Evolutionary conservation across 306 rosid species (phyloP), one percentile per base, ranked within the genome.

Genomic region (Cicer bijugum): DNA sequence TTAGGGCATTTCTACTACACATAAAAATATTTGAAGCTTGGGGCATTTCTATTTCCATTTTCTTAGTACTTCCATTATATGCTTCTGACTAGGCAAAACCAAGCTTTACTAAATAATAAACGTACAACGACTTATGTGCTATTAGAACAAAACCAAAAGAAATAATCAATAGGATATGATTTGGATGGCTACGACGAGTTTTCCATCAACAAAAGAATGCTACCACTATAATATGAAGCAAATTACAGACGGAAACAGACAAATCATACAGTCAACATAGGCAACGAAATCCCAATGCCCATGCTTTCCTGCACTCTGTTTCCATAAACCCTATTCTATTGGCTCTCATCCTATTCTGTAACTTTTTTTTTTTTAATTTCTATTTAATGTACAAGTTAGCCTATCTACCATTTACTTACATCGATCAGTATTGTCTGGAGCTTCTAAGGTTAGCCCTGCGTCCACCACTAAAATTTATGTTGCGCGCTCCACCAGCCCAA

Each of bases 361-460:
- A 12, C 66, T 38, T 59, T 59, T 59, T 15, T 55, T 42, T 55
- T 80, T 45, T 80, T 81, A 44, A 53, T 80, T 77, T 81, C 96
- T 91, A 89, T 78, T 79, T 75, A 81, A 89, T 94, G 88, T 91
- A 94, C 97, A 94, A 70, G 96, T 94, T 90, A 90, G 93, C 88
- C 96, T 90, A 91, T 85, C 88, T 86, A 86, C 82, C 79, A 79
- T 73, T 75, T 87, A 87, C 85, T 80, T 83, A 87, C 89, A 83
- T 58, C 84, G 72, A 81, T 81, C 80, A 85, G 71, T 90, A 85
- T 57, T 81, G 90, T 85, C 96, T 87, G 82, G 82, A 80, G 84
- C 80, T 87, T 78, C 91, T 84, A 71, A 71, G 86, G 87, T 69
- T 69, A 80, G 85, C 67, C 85, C 78, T 90, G 82, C 95, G 87